phyloP scores from a whole-genome alignment of 495 filamentous ascomycete species.

The Penicillium bialowiezense region DNA sequence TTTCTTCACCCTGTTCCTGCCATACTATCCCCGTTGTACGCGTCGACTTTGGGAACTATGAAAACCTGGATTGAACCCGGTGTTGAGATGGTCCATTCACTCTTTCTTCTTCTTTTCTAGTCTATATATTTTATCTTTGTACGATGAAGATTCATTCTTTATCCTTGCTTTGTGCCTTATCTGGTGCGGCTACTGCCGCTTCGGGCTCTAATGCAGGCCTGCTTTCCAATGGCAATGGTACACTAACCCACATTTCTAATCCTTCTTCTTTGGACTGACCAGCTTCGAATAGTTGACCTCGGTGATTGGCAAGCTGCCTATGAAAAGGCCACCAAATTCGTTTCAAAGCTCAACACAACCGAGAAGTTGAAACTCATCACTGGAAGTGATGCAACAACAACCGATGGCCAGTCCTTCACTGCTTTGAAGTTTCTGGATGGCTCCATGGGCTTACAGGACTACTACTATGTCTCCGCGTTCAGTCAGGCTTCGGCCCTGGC shows the following conservation, averaged over 20 bases:
- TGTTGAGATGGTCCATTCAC: neutral
- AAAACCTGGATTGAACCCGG: neutral
- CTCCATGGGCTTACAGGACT: conserved; percentile 63
- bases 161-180: neutral
- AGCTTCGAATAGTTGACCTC: neutral
- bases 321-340: conserved; percentile 66
- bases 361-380: conserved; percentile 90
- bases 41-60: neutral
- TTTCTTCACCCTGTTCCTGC: neutral
- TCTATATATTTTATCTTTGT: neutral
- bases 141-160: neutral
- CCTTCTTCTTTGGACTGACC: neutral
- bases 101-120: neutral
- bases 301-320: conserved; percentile 74
- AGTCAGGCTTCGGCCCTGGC: conserved; percentile 55
- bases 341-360: conserved; percentile 69
- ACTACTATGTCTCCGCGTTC: conserved; percentile 62
- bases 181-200: neutral
- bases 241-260: neutral
- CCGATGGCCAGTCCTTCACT: conserved; percentile 12
- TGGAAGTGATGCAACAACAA: conserved; percentile 56
- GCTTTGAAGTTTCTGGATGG: conserved; percentile 18
- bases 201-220: neutral
- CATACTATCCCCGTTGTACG: neutral
- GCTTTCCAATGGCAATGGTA: neutral